Evolutionary conservation across 345 rosid species (phyloP).

Genomic region (Rhodamnia argentea): DNA sequence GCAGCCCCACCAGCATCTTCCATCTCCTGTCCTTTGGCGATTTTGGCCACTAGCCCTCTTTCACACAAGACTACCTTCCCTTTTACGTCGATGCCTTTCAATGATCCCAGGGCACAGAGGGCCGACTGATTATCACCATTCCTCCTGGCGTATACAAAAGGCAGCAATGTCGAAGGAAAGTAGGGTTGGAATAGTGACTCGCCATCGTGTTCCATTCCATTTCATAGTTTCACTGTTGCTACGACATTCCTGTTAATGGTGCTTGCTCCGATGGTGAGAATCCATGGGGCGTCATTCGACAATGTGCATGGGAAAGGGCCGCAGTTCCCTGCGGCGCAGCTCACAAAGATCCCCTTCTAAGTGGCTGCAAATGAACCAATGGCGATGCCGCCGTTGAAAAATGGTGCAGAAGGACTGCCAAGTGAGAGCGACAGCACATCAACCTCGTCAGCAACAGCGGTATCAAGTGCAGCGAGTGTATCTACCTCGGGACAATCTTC

Average conservation of each 20-base stretch:
- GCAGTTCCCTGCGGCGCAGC: conserved; percentile 32
- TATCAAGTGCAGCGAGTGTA: conserved; percentile 38
- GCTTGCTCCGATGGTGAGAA: conserved; percentile 50
- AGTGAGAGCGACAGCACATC: conserved; percentile 39
- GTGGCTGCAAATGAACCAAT: conserved; percentile 56
- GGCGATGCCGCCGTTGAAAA: conserved; percentile 28
- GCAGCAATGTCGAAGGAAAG: conserved; percentile 18
- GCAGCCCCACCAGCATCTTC: conserved; percentile 36
- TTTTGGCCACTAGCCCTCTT: conserved; percentile 20
- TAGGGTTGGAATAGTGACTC: conserved; percentile 39
- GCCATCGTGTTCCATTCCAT: conserved; percentile 28
- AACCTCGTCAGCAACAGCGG: conserved; percentile 46
- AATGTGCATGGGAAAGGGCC: conserved; percentile 26
- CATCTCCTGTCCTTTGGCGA: conserved; percentile 29
- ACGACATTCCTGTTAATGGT: conserved; percentile 37
- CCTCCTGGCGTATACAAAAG: conserved; percentile 32
- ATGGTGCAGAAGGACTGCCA: conserved; percentile 27
- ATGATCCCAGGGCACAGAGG: conserved; percentile 15
- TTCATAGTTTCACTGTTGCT: conserved; percentile 30
- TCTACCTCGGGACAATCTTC: conserved; percentile 34
- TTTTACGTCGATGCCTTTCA: conserved; percentile 10
- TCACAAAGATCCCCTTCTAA: conserved; percentile 47
- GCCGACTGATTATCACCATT: conserved; percentile 9
- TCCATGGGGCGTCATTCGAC: conserved; percentile 53
- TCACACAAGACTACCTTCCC: conserved; percentile 42